Evolutionary conservation across 169 alveolate genomes (phyloP), one percentile per base, ranked within the genome.

Genomic region (Plasmodium blacklocki): DNA sequence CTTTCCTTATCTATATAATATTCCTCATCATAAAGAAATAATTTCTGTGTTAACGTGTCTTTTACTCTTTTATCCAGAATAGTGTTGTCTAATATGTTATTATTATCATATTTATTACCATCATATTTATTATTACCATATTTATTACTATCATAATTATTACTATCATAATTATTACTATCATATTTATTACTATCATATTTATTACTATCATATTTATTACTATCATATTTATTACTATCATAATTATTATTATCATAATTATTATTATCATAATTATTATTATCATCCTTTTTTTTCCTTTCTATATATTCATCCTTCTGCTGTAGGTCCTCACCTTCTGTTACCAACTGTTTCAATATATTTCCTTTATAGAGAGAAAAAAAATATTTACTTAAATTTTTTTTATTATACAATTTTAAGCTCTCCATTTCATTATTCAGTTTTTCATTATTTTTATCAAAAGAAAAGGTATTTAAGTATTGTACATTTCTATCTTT

Each of bases 331-430:
- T 83, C 86, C 56, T 86, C 92, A 11, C 92, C 92, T 59, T 86
- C 92, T 0, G 68, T 86, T 32, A 86, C 92, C 23, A 86, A 39
- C 76, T 86, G 92, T 15, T 86, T 86, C 12, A 86, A 58, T 26
- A 86, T 86, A 39, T 86, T 86, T 6, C 92, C 92, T 54, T 73
- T 60, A 39, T 86, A 52, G 5, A 86, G 66, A 11, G 92, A 64
- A 5, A 72, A 72, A 26, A 86, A 86, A 86, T 86, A 86, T 49
- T 86, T 86, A 12, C 62, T 72, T 14, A 86, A 62, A 60, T 86
- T 86, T 19, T 86, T 86, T 47, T 62, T 86, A 26, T 86, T 86
- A 66, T 86, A 86, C 49, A 86, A 56, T n/a, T 86, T 86, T 12
- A 86, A 76, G 3, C 76, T 2, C 45, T 86, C 78, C 59, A 68